Percentiles rank a stretch among this genome's conserved stretches.
Conservation (phyloP, 2,329 filamentous ascomycete species). For the Beauveria sp. region DNA sequence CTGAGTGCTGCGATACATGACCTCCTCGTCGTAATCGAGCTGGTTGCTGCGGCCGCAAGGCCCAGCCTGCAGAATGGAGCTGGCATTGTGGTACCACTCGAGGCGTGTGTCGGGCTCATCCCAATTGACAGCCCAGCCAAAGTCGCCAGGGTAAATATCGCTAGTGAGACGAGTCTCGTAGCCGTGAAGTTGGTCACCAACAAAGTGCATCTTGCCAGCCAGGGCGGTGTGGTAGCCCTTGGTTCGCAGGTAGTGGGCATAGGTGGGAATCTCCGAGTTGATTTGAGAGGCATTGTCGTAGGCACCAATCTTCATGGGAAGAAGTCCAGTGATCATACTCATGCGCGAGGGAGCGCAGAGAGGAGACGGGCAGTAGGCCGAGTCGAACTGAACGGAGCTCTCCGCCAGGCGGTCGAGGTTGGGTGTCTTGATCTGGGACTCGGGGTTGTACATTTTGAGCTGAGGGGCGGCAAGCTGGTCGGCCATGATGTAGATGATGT, state of each 20-base stretch:
- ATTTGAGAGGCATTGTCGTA: slow-evolving; percentile 89
- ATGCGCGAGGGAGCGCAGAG: slow-evolving; percentile 89
- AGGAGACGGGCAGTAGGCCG: slow-evolving; percentile 88
- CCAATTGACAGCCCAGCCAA: slow-evolving; percentile 95
- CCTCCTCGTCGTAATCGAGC: slow-evolving; percentile 92
- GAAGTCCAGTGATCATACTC: slow-evolving; percentile 86
- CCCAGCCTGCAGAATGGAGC: slow-evolving; percentile 84
- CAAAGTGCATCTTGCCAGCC: slow-evolving; percentile 96
- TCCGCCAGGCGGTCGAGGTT: slow-evolving; percentile 78
- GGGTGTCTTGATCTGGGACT: slow-evolving; percentile 86
- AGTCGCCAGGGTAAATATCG: slow-evolving; percentile 91
- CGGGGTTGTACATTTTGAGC: slow-evolving; percentile 83
- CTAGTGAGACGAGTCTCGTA: slow-evolving; percentile 90
- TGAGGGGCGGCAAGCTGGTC: slow-evolving; percentile 88
- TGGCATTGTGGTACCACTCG: slow-evolving; percentile 96
- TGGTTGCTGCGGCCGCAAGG: slow-evolving; percentile 88
- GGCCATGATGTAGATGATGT: slow-evolving; percentile 78
- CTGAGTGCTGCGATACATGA: slow-evolving; percentile 85
- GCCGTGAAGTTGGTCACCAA: slow-evolving; percentile 88
- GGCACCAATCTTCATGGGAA: slow-evolving; percentile 85
- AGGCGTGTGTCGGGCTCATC: slow-evolving; percentile 78
- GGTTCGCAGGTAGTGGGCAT: slow-evolving; percentile 80
- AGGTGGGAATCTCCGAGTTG: slow-evolving; percentile 77
- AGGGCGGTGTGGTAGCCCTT: slow-evolving; percentile 85
- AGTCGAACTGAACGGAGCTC: slow-evolving; percentile 82